These are phyloP conservation scores for Ambrosia artemisiifolia DNA, from an alignment of 129 eudicot species.

Conservation along the genomic window DNA sequence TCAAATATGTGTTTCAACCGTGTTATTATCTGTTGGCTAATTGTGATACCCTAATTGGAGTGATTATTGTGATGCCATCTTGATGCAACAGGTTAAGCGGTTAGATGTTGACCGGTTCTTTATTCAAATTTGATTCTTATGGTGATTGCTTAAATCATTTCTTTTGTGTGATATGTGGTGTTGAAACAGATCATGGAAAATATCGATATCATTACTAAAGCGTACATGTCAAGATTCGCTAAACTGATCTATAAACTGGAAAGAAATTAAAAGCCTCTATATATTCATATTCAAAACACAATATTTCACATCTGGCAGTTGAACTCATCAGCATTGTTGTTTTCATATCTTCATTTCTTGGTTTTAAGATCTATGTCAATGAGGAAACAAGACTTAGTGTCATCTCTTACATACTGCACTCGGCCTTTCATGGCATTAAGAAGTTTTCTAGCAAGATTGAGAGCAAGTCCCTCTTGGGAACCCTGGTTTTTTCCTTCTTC, in stretches of 20 bases:
- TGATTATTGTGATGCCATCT: neutral
- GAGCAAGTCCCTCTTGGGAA: slow-evolving; percentile 46
- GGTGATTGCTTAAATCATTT: neutral
- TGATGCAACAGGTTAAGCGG: neutral
- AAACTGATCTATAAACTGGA: slow-evolving; percentile 8
- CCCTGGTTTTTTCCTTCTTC: slow-evolving; percentile 24
- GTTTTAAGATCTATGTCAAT: slow-evolving; percentile 39
- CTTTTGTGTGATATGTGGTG: neutral
- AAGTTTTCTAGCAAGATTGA: slow-evolving; percentile 48
- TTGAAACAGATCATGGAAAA: neutral
- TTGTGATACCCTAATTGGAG: neutral
- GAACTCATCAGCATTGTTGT: neutral
- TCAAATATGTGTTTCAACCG: slow-evolving; percentile 11
- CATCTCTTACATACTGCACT: slow-evolving; percentile 54
- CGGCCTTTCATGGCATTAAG: slow-evolving; percentile 53
- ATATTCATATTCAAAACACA: neutral
- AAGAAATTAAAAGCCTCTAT: slow-evolving; percentile 2
- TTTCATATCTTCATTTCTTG: slow-evolving; percentile 22
- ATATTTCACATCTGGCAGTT: neutral
- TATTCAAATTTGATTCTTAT: neutral
- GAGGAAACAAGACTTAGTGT: slow-evolving; percentile 40
- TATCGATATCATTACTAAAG: neutral
- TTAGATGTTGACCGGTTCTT: neutral
- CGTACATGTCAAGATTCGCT: neutral
- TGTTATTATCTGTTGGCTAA: neutral